Evolutionary conservation across 2,329 filamentous ascomycete species (phyloP).

Genomic region (Stagonosporopsis vannaccii): DNA sequence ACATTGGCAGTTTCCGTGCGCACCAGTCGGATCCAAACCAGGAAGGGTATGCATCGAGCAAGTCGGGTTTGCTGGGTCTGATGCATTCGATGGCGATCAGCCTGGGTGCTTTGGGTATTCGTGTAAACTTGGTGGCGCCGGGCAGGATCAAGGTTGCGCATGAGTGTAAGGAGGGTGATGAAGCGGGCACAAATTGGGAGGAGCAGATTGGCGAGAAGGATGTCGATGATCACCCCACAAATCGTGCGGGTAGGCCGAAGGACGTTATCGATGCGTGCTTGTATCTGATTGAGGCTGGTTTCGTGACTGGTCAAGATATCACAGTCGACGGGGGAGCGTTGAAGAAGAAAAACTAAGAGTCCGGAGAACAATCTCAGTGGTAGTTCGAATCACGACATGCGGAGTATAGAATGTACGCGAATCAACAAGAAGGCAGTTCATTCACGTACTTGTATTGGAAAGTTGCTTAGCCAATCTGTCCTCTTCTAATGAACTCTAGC

Average conservation of each 20-base stretch:
- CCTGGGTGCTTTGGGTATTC: slow-evolving; percentile 53
- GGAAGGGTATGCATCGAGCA: slow-evolving; percentile 60
- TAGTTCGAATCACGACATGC: no score
- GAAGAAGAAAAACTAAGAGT: slow-evolving; percentile 41
- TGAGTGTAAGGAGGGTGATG: slow-evolving; percentile 56
- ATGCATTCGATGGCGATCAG: slow-evolving; percentile 60
- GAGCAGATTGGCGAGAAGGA: slow-evolving; percentile 50
- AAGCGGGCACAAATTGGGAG: slow-evolving; percentile 51
- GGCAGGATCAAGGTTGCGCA: slow-evolving; percentile 58
- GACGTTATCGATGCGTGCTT: slow-evolving; percentile 56
- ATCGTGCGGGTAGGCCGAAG: slow-evolving; percentile 55
- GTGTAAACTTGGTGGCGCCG: slow-evolving; percentile 58
- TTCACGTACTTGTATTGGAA: neutral
- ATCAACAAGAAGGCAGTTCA: neutral
- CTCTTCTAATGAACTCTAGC: neutral
- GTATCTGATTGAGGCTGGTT: slow-evolving; percentile 51
- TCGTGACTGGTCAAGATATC: slow-evolving; percentile 50
- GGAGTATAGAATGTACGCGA: neutral
- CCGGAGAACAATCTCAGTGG: no score
- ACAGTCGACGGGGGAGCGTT: slow-evolving; percentile 49
- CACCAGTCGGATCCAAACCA: slow-evolving; percentile 57
- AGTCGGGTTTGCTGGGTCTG: slow-evolving; percentile 60
- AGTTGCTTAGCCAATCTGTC: neutral
- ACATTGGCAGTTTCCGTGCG: slow-evolving; percentile 57
- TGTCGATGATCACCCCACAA: slow-evolving; percentile 53